phyloP scores from a whole-genome alignment of 2,329 filamentous ascomycete genomes.

The Capronia coronata region DNA sequence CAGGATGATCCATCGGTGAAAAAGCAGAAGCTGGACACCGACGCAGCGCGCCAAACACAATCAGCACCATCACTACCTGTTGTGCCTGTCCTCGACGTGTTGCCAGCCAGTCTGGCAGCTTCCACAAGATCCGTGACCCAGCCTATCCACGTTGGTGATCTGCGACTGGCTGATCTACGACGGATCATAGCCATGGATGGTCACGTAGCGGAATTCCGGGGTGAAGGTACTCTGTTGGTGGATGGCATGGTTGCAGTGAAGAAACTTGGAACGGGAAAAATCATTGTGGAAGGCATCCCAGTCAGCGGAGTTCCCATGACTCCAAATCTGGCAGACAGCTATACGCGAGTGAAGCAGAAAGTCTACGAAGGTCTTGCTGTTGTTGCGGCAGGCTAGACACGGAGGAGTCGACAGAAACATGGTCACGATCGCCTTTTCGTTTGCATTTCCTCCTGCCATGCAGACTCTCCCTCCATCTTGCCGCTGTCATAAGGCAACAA shows the following conservation, averaged over 20 bases:
- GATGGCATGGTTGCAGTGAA: constrained; percentile 82
- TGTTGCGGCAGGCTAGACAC: constrained; percentile 61
- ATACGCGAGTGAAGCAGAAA: constrained; percentile 79
- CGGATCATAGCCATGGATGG: constrained; percentile 74
- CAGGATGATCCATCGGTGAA: constrained; percentile 42
- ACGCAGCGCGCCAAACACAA: constrained; percentile 32
- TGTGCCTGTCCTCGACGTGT: constrained; percentile 52
- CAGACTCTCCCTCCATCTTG: neutral
- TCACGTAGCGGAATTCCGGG: constrained; percentile 84
- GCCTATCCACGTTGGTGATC: constrained; percentile 88
- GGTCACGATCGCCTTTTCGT: neutral
- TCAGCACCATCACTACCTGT: constrained; percentile 3
- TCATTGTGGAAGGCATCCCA: constrained; percentile 77
- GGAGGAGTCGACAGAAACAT: neutral
- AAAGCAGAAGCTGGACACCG: constrained; percentile 47
- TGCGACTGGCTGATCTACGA: constrained; percentile 80
- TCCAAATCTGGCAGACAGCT: constrained; percentile 56
- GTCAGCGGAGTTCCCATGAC: constrained; percentile 41
- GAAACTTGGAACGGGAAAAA: constrained; percentile 77
- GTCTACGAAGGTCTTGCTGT: constrained; percentile 94
- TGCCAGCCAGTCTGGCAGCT: constrained; percentile 58
- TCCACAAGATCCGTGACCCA: constrained; percentile 71
- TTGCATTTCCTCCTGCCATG: neutral
- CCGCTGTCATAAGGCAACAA: neutral
- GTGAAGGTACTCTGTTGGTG: constrained; percentile 84